Evolutionary conservation across 2,329 filamentous ascomycete species (phyloP).

Genomic region (Ilyonectria mors-panacis): DNA sequence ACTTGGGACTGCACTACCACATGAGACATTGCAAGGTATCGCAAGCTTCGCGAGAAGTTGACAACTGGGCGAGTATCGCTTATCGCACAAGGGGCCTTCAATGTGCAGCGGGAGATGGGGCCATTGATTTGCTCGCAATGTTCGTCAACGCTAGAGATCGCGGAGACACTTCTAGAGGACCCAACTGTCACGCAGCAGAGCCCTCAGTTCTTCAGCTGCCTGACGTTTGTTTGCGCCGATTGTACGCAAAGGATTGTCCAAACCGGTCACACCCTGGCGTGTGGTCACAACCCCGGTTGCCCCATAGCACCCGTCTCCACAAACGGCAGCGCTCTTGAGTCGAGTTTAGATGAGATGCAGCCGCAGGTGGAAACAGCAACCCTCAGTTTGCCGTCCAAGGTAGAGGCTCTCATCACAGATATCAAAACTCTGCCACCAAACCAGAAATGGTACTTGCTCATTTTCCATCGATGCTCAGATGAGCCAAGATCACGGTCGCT

Average conservation of each 20-base stretch:
- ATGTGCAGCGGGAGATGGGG: background rate
- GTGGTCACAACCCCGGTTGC: slow-evolving; percentile 46
- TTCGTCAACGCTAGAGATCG: background rate
- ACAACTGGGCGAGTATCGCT: too few species aligned
- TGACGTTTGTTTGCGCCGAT: background rate
- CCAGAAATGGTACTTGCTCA: slow-evolving; percentile 53
- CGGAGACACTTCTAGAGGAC: background rate
- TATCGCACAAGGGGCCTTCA: background rate
- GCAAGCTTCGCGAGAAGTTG: too few species aligned
- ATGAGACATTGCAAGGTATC: too few species aligned
- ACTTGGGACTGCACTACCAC: slow-evolving; percentile 58
- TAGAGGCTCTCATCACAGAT: slow-evolving; percentile 52
- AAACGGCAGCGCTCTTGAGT: slow-evolving; percentile 32
- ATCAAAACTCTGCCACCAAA: slow-evolving; percentile 43
- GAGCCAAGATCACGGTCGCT: too few species aligned
- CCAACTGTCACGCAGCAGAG: background rate
- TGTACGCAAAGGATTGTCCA: too few species aligned
- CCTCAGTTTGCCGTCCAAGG: slow-evolving; percentile 55
- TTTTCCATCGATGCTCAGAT: too few species aligned
- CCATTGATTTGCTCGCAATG: background rate
- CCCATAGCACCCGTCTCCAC: slow-evolving; percentile 44
- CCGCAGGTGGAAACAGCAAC: too few species aligned
- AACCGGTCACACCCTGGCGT: slow-evolving; percentile 21
- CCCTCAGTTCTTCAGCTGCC: background rate
- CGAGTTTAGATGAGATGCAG: too few species aligned